Evolutionary conservation across 768 basidiomycete genomes (phyloP).

Genomic region (Coprinellus aureogranulatus): DNA sequence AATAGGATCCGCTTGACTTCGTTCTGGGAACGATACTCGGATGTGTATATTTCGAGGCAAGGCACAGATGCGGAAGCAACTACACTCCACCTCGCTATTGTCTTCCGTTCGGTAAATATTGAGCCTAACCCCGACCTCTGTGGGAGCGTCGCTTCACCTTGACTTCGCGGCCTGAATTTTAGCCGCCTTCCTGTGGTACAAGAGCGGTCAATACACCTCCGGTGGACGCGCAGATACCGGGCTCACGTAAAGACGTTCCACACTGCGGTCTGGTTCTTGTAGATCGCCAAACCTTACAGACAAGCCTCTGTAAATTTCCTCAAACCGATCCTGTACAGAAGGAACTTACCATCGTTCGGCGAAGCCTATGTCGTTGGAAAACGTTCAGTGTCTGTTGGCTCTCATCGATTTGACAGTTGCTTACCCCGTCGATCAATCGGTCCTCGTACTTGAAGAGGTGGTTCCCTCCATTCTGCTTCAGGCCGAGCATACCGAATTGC

Average conservation of each 20-base stretch:
- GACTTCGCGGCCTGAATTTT: constrained; percentile 33
- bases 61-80: not conserved
- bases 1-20: no score
- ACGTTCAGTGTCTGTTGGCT: not conserved
- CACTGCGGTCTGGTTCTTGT: constrained; percentile 49
- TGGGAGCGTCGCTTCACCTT: constrained; percentile 12
- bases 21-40: no score
- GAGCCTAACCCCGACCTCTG: not conserved
- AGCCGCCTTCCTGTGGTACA: constrained; percentile 28
- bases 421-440: constrained; percentile 45
- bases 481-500: constrained; percentile 51
- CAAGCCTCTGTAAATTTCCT: no score
- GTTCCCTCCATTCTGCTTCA: constrained; percentile 52
- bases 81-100: not conserved
- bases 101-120: not conserved
- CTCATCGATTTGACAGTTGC: constrained; percentile 7
- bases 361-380: constrained; percentile 36
- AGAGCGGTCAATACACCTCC: constrained; percentile 2
- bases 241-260: constrained; percentile 52
- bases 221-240: not conserved
- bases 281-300: constrained; percentile 45
- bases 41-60: no score
- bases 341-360: constrained; percentile 49
- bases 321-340: no score
- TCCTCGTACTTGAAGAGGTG: constrained; percentile 56